Base-by-base conservation (phyloP, 2,329 filamentous ascomycete genomes). In the Cytospora leucostoma region DNA sequence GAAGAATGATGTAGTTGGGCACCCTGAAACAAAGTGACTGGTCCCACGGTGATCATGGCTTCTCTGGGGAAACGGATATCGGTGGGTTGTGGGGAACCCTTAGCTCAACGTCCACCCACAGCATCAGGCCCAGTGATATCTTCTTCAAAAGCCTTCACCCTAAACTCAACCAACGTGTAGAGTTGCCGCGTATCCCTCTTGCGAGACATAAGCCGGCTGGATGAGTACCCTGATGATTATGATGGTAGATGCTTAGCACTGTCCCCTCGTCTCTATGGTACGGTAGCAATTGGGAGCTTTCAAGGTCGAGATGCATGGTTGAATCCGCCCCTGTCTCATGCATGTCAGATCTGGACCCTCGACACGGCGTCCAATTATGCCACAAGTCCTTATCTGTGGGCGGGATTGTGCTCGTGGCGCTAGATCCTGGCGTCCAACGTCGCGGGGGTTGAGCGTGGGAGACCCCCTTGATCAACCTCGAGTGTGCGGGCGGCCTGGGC, bases 51-150 rank as follows among this genome's bases (percentile, higher is more conserved):
- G 44, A 21, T 59, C 58, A 54, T 60, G 58, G 58, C 58, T 34
- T 59, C 21, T 53, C 58, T 35, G 58, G 58, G 58, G 58, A 60
- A 60, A 50, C 54, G 58, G 50, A 40, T 33, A 35, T 47, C n/a
- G 19, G 27, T 21, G 7, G 12, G 13, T 35, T 4, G 35, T 17
- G 33, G 49, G 47, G 50, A 53, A 53, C 33, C 34, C 49, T 59
- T 53, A 38, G 15, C 35, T 50, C 49, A 38, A 59, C 47, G 57
- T 38, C 57, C 44, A 47, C 44, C 13, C 35, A 35, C n/a, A 47
- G 8, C n/a, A 47, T 47, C n/a, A 47, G 21, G 44, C 44, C n/a
- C n/a, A 4, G n/a, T 47, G n/a, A 3, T n/a, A 3, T 47, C 5
- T 12, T 11, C 11, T 11, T 47, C n/a, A n/a, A 12, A 21, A 2